These are phyloP conservation scores for Stephania japonica DNA, from an alignment of 164 flowering plant species.

Conservation along the genomic window DNA sequence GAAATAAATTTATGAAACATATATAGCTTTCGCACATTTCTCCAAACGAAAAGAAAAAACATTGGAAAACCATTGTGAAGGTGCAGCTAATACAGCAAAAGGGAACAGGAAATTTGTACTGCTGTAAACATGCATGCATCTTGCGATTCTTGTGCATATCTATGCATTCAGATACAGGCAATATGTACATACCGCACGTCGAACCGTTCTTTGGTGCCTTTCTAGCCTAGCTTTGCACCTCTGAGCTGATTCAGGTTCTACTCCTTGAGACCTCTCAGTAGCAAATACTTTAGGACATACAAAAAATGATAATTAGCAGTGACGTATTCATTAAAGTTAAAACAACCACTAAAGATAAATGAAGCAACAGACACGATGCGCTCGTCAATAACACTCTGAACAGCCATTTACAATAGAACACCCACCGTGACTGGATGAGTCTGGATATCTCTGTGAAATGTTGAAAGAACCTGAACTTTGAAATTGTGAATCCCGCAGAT, in stretches of 20 bases:
- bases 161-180: background rate
- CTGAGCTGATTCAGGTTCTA: slow-evolving; percentile 75
- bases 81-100: background rate
- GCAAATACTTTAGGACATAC: slow-evolving; percentile 20
- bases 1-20: background rate
- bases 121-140: background rate
- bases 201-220: slow-evolving; percentile 79
- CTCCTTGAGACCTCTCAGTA: slow-evolving; percentile 33
- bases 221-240: slow-evolving; percentile 86
- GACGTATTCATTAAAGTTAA: slow-evolving; percentile 6
- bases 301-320: slow-evolving; percentile 11
- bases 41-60: background rate
- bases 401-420: slow-evolving; percentile 18
- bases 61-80: background rate
- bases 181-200: slow-evolving; percentile 68
- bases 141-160: background rate
- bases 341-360: background rate
- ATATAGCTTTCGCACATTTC: too few relatives aligned
- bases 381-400: background rate
- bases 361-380: background rate
- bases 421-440: slow-evolving; percentile 31
- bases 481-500: slow-evolving; percentile 26
- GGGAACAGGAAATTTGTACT: background rate
- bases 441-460: slow-evolving; percentile 27
- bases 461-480: slow-evolving; percentile 33